Conservation (phyloP, 495 filamentous ascomycete genomes). For the Neurospora hispaniola region DNA sequence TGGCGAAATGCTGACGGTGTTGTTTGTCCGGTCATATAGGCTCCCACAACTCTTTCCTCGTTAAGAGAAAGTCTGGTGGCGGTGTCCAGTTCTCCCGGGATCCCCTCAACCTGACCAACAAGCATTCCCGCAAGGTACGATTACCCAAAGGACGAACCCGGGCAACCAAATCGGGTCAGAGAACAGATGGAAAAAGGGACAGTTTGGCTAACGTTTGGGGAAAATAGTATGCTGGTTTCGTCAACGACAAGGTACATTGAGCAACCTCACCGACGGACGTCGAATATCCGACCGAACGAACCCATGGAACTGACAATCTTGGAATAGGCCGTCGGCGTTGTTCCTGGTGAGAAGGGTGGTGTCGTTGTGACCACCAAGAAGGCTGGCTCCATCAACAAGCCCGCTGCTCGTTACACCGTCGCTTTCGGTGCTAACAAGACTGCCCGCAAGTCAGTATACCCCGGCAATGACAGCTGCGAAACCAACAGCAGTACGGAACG, state of each 20-base stretch:
- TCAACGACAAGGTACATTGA: conserved; percentile 76
- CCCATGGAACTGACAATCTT: conserved; percentile 11
- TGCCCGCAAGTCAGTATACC: conserved; percentile 63
- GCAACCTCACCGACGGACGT: conserved; percentile 1
- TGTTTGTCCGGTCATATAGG: conserved; percentile 38
- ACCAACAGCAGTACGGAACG: not conserved
- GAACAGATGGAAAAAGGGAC: not conserved
- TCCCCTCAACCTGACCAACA: conserved; percentile 81
- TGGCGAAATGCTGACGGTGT: conserved; percentile 1
- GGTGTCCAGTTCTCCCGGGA: conserved; percentile 86
- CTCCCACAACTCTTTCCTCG: conserved; percentile 70
- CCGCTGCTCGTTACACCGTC: conserved; percentile 51
- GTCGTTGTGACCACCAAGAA: conserved; percentile 79
- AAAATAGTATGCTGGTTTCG: conserved; percentile 71
- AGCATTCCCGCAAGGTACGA: conserved; percentile 80
- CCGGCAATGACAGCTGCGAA: not conserved
- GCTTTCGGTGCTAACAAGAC: conserved; percentile 58
- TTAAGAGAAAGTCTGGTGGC: conserved; percentile 70
- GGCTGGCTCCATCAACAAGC: conserved; percentile 54
- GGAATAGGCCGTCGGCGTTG: conserved; percentile 68
- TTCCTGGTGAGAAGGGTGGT: conserved; percentile 53
- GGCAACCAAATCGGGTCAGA: not conserved
- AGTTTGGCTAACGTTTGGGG: conserved; percentile 20
- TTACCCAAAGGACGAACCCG: not conserved
- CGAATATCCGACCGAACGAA: conserved; percentile 5